phyloP scores from a whole-genome alignment of 2,329 filamentous ascomycete genomes.

The Botrytis porri region DNA sequence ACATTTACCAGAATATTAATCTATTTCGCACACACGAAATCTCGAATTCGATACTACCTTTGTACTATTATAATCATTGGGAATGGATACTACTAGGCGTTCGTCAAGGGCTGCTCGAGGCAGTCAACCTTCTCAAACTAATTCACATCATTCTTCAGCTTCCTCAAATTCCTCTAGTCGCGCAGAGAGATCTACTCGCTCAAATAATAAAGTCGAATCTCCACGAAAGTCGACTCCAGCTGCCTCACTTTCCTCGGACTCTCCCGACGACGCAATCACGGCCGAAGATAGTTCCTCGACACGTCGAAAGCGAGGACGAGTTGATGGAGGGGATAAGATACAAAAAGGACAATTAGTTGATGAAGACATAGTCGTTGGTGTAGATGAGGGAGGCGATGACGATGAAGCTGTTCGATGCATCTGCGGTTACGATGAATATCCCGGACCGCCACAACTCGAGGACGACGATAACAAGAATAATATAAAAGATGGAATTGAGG shows the following conservation, averaged over 20 bases:
- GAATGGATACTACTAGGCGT: conserved; percentile 65
- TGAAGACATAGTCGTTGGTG: conserved; percentile 51
- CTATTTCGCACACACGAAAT: not conserved
- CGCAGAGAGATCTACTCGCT: conserved; percentile 70
- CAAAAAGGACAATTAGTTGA: conserved; percentile 51
- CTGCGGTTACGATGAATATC: conserved; percentile 92
- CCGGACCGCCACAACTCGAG: conserved; percentile 65
- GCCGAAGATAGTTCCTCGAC: conserved; percentile 66
- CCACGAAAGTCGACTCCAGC: conserved; percentile 73
- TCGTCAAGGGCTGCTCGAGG: conserved; percentile 88
- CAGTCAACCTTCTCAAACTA: conserved; percentile 64
- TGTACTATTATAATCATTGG: conserved; percentile 27
- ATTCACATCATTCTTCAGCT: conserved; percentile 73
- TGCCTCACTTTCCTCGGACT: conserved; percentile 68
- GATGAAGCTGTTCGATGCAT: conserved; percentile 95
- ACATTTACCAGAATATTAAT: conserved; percentile 11
- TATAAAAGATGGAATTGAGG: conserved; percentile 56
- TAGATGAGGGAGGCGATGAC: conserved; percentile 70
- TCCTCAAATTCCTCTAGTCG: conserved; percentile 75
- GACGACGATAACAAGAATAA: conserved; percentile 52
- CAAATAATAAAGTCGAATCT: conserved; percentile 69
- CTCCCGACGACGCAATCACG: conserved; percentile 56
- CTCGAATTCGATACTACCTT: conserved; percentile 1
- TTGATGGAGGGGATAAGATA: conserved; percentile 35
- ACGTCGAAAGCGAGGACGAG: conserved; percentile 71